These are phyloP conservation scores for Apostasia ramifera DNA, from an alignment of 106 monocot species.

Conservation along the genomic window DNA sequence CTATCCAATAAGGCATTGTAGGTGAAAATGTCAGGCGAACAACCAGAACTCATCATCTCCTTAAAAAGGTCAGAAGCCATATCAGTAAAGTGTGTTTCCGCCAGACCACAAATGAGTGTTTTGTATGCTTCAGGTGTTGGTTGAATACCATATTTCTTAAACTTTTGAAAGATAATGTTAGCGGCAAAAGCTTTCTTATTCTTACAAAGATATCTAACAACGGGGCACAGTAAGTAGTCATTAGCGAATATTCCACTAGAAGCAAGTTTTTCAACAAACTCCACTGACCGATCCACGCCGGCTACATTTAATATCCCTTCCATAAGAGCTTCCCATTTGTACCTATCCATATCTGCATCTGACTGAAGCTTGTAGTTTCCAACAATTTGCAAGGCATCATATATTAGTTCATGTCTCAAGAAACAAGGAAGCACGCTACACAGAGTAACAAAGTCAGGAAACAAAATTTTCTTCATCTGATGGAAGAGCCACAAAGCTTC, in stretches of 20 bases:
- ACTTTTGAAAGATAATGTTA: constrained; percentile 44
- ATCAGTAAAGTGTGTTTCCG: constrained; percentile 22
- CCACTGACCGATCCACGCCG: constrained; percentile 37
- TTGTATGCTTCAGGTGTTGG: constrained; percentile 65
- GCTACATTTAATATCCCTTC: constrained; percentile 62
- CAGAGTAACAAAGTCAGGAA: constrained; percentile 69
- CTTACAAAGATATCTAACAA: constrained; percentile 65
- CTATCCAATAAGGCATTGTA: constrained; percentile 68
- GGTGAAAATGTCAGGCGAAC: constrained; percentile 51
- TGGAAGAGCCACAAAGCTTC: constrained; percentile 81
- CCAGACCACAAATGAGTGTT: constrained; percentile 44
- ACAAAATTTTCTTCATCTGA: constrained; percentile 75
- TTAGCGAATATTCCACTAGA: constrained; percentile 26
- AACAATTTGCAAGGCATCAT: constrained; percentile 48
- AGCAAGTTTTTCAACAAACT: constrained; percentile 46
- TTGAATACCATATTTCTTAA: constrained; percentile 50
- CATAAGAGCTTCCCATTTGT: constrained; percentile 59
- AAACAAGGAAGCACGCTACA: constrained; percentile 73
- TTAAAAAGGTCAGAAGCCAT: constrained; percentile 37
- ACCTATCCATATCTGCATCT: constrained; percentile 36
- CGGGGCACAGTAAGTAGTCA: constrained; percentile 63
- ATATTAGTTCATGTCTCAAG: constrained; percentile 42
- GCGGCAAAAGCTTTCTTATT: constrained; percentile 54
- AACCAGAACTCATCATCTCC: constrained; percentile 69
- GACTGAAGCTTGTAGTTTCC: constrained; percentile 23